Evolutionary conservation across 148 eudicot genomes (phyloP).

Genomic region (Vaccinium myrtillus): DNA sequence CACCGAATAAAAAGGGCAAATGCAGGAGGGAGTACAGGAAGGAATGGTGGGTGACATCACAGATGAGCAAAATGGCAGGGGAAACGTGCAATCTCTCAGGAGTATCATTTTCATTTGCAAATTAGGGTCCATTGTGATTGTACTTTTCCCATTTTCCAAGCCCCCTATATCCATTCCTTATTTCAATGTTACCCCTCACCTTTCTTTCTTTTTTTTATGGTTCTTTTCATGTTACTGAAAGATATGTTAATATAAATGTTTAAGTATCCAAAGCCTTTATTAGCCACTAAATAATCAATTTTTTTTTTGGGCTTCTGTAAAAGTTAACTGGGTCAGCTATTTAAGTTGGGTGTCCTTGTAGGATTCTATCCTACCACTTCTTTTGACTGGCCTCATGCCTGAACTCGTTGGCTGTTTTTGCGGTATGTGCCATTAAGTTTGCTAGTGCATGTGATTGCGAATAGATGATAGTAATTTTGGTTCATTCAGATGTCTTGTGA

Average conservation of each 20-base stretch:
- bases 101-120: neutral
- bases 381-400: no score
- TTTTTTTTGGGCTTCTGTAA: neutral
- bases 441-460: no score
- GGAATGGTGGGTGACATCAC: conserved; percentile 28
- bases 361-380: no score
- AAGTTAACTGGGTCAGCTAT: neutral
- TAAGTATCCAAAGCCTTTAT: neutral
- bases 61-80: neutral
- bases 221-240: conserved; percentile 8
- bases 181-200: neutral
- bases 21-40: conserved; percentile 1
- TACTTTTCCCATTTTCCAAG: conserved; percentile 25
- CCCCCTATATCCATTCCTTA: neutral
- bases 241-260: neutral
- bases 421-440: no score
- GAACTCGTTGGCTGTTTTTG: no score
- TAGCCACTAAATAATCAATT: neutral
- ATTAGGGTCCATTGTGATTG: neutral
- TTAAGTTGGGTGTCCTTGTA: no score
- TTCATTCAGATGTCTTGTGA: no score
- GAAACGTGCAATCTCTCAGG: conserved; percentile 25
- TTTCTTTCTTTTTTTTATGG: neutral
- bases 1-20: neutral
- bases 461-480: no score